A percentile compares a stretch with the other conserved stretches of the same genome.
These are phyloP conservation scores for Pulicaria dysenterica DNA, from an alignment of 129 eudicot genomes.

Conservation along the genomic window DNA sequence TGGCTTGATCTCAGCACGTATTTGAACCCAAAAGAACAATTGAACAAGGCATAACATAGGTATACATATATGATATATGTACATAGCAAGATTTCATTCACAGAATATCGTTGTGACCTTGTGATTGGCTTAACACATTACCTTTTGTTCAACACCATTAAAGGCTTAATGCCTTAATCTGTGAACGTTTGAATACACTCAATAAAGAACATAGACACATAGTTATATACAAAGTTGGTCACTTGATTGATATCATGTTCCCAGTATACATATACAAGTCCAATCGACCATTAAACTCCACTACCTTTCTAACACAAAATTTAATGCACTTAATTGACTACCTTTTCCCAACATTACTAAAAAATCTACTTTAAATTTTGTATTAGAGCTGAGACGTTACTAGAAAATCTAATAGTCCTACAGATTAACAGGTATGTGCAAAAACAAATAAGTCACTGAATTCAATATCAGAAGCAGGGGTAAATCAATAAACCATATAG, in stretches of 20 bases:
- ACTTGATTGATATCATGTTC: not conserved
- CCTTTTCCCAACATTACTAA: no score
- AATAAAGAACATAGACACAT: not conserved
- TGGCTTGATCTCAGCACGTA: not conserved
- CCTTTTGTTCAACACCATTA: not conserved
- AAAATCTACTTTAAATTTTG: no score
- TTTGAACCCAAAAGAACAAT: constrained; percentile 9
- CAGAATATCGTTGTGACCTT: no score
- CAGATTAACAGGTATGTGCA: no score
- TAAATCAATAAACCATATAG: no score
- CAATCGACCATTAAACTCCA: not conserved
- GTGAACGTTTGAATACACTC: not conserved
- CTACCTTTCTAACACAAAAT: not conserved
- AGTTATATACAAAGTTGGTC: not conserved
- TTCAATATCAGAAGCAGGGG: no score
- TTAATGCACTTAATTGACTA: not conserved
- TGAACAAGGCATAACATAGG: not conserved
- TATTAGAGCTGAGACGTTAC: no score
- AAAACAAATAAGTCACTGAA: no score
- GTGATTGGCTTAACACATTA: no score
- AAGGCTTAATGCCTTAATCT: not conserved
- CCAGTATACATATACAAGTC: not conserved
- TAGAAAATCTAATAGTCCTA: no score
- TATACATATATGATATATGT: no score
- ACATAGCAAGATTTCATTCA: no score